phyloP scores from a whole-genome alignment of 2,329 filamentous ascomycete genomes.

The Diaporthe caulivora region DNA sequence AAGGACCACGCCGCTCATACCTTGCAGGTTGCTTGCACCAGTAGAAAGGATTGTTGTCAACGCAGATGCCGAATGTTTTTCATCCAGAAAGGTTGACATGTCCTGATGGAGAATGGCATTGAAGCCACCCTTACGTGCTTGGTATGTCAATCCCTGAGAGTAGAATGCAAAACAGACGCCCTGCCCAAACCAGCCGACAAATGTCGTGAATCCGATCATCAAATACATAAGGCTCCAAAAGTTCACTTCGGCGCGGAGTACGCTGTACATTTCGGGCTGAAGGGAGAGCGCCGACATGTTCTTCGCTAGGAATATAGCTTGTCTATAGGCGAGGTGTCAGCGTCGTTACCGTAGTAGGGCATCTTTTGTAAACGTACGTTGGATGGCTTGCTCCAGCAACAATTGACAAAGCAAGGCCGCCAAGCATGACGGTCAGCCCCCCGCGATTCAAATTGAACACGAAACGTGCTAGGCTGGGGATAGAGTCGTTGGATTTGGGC shows the following conservation, averaged over 20 bases:
- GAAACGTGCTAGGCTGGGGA: not conserved
- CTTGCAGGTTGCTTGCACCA: slow-evolving; percentile 88
- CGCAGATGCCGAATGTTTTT: slow-evolving; percentile 90
- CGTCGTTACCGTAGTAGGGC: not conserved
- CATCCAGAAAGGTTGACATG: slow-evolving; percentile 89
- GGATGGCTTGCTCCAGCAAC: not conserved
- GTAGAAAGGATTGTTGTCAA: slow-evolving; percentile 90
- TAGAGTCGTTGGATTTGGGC: not conserved
- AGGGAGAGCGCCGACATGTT: slow-evolving; percentile 71
- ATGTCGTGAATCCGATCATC: slow-evolving; percentile 81
- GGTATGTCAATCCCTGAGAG: slow-evolving; percentile 85
- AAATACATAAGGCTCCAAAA: slow-evolving; percentile 93
- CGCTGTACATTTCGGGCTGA: slow-evolving; percentile 61
- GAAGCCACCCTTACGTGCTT: slow-evolving; percentile 86
- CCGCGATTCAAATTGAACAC: not conserved
- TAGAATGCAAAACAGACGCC: slow-evolving; percentile 84
- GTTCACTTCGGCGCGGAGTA: slow-evolving; percentile 77
- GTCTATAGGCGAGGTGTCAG: not conserved
- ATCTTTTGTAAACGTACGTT: not conserved
- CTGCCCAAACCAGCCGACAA: slow-evolving; percentile 76
- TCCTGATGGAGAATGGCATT: slow-evolving; percentile 91
- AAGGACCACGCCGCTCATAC: slow-evolving; percentile 87
- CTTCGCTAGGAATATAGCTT: slow-evolving; percentile 58
- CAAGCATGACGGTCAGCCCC: not conserved
- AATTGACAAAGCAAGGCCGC: not conserved